Evolutionary conservation across 2,329 filamentous ascomycete genomes (phyloP), one percentile per base, ranked within the genome.

Genomic region (Colletotrichum lini): DNA sequence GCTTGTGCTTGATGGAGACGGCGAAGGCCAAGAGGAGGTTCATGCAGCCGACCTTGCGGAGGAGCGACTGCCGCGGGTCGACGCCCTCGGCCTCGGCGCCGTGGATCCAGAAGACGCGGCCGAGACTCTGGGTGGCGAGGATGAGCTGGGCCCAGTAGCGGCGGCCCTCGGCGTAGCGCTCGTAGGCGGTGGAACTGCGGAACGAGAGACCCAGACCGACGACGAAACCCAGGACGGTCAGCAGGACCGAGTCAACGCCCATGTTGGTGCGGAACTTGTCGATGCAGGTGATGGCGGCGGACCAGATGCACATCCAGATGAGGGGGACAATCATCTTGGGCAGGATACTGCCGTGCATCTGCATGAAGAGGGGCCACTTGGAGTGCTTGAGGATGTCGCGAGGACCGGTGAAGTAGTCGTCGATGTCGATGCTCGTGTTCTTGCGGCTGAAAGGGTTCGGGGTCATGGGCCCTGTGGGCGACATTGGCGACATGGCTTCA

Each of bases 21-120:
- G 93, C 88, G 76, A 93, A 96, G 2, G 93, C 92, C 38, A 94
- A 88, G 73, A 96, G 86, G 8, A 96, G 86, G 79, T 96, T 96
- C 80, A 96, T 89, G 8, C 90, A 90, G 18, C 91, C 91, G 84
- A 94, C 78, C 81, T 96, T 96, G 65, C 85, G 87, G 15, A 96
- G 84, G 2, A 95, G 77, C 74, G 92, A 91, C 53, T 92, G 86
- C 76, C 94, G 94, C 23, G 86, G 86, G 12, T 83, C 81, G 49
- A 78, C 69, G 44, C 70, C 84, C 65, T 56, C 88, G 84, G 40
- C 86, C 84, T 75, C 92, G 84, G 78, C 93, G 9, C 89, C 86
- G 76, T 97, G 93, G 42, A 98, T 87, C 95, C 95, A 98, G 78
- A 96, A 93, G 12, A 93, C 86, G 26, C 95, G 90, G 75, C 90